Evolutionary conservation across 768 basidiomycete genomes (phyloP), one percentile per base, ranked within the genome.

Genomic region (Leucocoprinus birnbaumii): DNA sequence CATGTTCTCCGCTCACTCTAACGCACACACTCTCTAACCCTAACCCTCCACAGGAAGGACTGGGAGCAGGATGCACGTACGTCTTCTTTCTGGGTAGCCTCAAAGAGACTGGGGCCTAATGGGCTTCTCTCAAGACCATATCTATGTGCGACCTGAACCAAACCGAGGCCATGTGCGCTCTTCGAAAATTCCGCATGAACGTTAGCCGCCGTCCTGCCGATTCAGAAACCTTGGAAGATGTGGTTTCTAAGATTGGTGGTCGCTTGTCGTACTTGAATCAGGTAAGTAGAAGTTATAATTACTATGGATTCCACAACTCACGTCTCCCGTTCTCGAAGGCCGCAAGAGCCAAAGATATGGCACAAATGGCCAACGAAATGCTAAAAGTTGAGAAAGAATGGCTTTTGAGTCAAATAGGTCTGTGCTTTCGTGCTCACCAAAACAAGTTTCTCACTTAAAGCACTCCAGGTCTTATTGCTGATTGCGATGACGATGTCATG

Each of bases 401-500:
- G 88, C 72, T 93, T 27, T 73, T 86, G 21, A 87, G 85, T 63
- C 86, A 87, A 66, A 87, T 91, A 41, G 90, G 89, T 75, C 21
- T 10, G 68, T 60, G 31, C 35, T 45, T 21, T 38, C 26, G 31
- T 50, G 18, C 38, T 49, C 31, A 27, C 26, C 10, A 26, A 31
- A 31, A 31, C 22, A 34, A n/a, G 19, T 31, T 44, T 34, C 11
- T 42, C 56, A 37, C 27, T 42, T 22, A 16, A 34, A 16, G 45
- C 11, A 45, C 25, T 41, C 4, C 41, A 80, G 79, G 76, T 2
- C 73, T 92, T 46, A 93, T 94, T 55, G 80, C 82, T 7, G 91
- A 91, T 64, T 86, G 83, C 63, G 91, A 93, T 66, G 89, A 91
- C 69, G 87, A 90, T 63, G 84, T 90, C 55, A 91, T 90, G 91